Base-by-base conservation (phyloP, 495 filamentous ascomycete species). In the Talaromyces wortmannii region DNA sequence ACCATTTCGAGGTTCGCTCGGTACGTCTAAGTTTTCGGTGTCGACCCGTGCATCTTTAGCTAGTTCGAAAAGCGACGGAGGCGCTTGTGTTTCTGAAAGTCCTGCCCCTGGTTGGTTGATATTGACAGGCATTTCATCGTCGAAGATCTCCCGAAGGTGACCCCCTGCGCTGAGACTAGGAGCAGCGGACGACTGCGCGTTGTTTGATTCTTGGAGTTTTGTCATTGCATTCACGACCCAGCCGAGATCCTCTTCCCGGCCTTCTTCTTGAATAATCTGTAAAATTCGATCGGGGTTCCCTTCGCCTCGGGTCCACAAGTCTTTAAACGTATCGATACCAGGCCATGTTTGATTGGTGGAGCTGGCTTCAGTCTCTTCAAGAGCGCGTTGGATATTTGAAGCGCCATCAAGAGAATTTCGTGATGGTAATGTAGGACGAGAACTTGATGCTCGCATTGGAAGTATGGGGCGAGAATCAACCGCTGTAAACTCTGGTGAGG, bases 221-320 rank as follows among this genome's bases (percentile, higher is more conserved):
- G 55, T 67, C 59, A 78, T 67, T 16, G 68, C 65, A 40, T 65
- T 59, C 8, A 78, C 68, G 45, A 78, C 60, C 75, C 75, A 77
- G 33, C 72, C 70, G 44, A 89, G 69, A 48, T 80, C 77, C 12
- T 79, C 79, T 43, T 78, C 71, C 11, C 77, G 76, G 29, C 77
- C 74, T 59, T 87, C 84, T 31, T 84, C 78, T 29, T 78, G 75
- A 48, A 88, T 83, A 11, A 89, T 82, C 43, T 74, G 67, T 6
- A 85, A 58, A 16, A 89, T 81, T 57, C 78, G 76, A 13, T 81
- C 71, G 0, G 78, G 79, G 57, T 87, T 76, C 11, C 85, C 83
- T 40, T 79, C 72, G 1, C 80, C 77, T 30, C 71, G 73, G 31
- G 57, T 72, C 72, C 69, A 67, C 63, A 87, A 40, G 70, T 83